Evolutionary conservation across 352 stramenopile species (phyloP), one percentile per base, ranked within the genome.

Genomic region (Pythium utonaiense): DNA sequence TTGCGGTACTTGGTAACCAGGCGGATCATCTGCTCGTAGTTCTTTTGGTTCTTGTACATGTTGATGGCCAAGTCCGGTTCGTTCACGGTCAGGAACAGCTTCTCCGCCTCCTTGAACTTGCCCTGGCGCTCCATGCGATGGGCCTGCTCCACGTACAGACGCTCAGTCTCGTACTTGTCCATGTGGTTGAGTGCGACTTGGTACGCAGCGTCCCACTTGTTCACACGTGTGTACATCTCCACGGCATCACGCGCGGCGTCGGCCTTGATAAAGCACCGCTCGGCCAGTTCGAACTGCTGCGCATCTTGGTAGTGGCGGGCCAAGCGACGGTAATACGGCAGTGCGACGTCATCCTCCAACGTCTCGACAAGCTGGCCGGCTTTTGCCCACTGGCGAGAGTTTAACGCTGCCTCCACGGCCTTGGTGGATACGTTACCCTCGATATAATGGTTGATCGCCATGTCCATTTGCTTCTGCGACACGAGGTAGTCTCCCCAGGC

Each of bases 371-470:
- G 77, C 45, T 98, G 92, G 3, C 82, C 80, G 1, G 95, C 95
- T 66, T 97, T 98, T 54, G 78, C 83, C 92, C 90, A 98, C 62
- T 98, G 92, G 10, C 93, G 72, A n/a, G 89, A 94, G 70, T 93
- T 95, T 14, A 98, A 72, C 28, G 91, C 91, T 3, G 94, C 92
- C 45, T 97, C 86, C 8, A 98, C 93, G 3, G 93, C 95, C 65
- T 98, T 98, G 17, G 74, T 93, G 24, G 88, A 78, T 4, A 93
- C 88, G 48, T 96, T 96, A 1, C 91, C 93, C 74, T 98, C 93
- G 36, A 98, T 98, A 74, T 97, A 98, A 69, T 98, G 93, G 70
- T 97, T 97, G 67, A 98, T 98, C 17, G 95, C 95, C 87, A 97
- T 97, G 64, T 98, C 95, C 71, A 97, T 91, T 73, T 98, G 90